Base-by-base conservation (phyloP, 2,329 filamentous ascomycete genomes). In the Pseudocercospora fuligena region DNA sequence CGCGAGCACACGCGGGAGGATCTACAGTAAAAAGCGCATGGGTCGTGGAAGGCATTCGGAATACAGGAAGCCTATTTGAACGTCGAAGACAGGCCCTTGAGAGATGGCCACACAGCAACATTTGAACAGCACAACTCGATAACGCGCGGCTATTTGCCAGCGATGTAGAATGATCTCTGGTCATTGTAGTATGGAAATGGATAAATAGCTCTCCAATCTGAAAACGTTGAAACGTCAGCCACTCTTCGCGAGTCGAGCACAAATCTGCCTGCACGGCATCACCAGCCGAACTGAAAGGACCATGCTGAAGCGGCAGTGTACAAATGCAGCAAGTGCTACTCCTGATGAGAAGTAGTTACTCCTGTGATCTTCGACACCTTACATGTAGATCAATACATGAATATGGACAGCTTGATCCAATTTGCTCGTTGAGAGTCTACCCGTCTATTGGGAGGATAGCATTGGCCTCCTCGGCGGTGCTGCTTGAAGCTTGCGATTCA, bases 131-230 rank as follows among this genome's bases (percentile, higher is more conserved):
- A 51, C 64, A 57, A 66, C 69, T 64, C 64, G 40, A 51, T 53
- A 43, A 60, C 43, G 65, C 54, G 60, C 60, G 63, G 56, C 54
- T 19, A 66, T 61, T 66, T 59, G 56, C 60, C 64, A 66, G 70
- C 66, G 25, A 68, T 74, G 72, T 74, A 72, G 58, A 69, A 53
- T 72, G 67, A 68, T 71, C 70, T 70, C 60, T 60, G 46, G 63
- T 64, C 63, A 63, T 62, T 72, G 70, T 72, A 70, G 64, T 54
- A 66, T 66, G 69, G 61, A 60, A 66, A 51, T 19, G 33, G 61
- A 33, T 46, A 70, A 57, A 63, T 68, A 69, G 60, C 70, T 72
- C 70, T 72, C 69, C 69, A 71, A 72, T 72, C 69, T 49, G 51
- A 49, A 40, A 65, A 61, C 64, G 9, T 25, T 47, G 23, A 57